Conservation (phyloP, 2,329 filamentous ascomycete genomes). For the Elsinoe australis region DNA sequence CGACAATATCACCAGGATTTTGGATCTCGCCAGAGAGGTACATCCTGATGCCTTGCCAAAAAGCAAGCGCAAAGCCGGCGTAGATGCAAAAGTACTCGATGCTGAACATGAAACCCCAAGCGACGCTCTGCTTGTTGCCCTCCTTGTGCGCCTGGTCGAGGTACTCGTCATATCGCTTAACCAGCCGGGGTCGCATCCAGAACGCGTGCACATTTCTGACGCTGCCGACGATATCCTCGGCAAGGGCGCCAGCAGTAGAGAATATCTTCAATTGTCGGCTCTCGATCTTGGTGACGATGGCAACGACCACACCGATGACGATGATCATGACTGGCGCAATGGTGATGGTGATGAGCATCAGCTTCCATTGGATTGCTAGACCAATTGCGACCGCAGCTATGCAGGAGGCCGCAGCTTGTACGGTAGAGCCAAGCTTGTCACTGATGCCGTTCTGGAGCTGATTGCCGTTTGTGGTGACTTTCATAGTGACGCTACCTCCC, state of each 20-base stretch:
- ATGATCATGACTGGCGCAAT: slow-evolving; percentile 36
- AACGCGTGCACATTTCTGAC: slow-evolving; percentile 41
- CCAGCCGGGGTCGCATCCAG: slow-evolving; percentile 35
- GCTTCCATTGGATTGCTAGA: slow-evolving; percentile 31
- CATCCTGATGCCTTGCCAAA: slow-evolving; percentile 33
- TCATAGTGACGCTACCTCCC: slow-evolving; percentile 50
- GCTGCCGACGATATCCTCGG: slow-evolving; percentile 40
- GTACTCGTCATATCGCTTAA: slow-evolving; percentile 33
- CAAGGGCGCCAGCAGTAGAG: slow-evolving; percentile 35
- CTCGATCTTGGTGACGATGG: slow-evolving; percentile 23
- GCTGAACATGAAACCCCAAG: slow-evolving; percentile 29
- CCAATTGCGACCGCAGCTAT: slow-evolving; percentile 22
- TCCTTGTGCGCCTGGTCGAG: slow-evolving; percentile 34
- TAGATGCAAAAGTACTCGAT: slow-evolving; percentile 34
- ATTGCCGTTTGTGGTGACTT: slow-evolving; percentile 49
- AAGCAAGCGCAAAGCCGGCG: slow-evolving; percentile 29
- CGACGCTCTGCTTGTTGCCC: slow-evolving; percentile 30
- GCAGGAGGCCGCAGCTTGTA: slow-evolving; percentile 22
- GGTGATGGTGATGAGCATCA: slow-evolving; percentile 32
- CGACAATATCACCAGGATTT: slow-evolving; percentile 24
- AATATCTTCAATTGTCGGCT: slow-evolving; percentile 21
- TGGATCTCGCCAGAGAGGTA: slow-evolving; percentile 18
- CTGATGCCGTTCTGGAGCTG: slow-evolving; percentile 29
- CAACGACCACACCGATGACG: slow-evolving; percentile 25
- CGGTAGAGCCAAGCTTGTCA: slow-evolving; percentile 28